phyloP scores from a whole-genome alignment of 148 eudicot species.

The Cornus suecica region DNA sequence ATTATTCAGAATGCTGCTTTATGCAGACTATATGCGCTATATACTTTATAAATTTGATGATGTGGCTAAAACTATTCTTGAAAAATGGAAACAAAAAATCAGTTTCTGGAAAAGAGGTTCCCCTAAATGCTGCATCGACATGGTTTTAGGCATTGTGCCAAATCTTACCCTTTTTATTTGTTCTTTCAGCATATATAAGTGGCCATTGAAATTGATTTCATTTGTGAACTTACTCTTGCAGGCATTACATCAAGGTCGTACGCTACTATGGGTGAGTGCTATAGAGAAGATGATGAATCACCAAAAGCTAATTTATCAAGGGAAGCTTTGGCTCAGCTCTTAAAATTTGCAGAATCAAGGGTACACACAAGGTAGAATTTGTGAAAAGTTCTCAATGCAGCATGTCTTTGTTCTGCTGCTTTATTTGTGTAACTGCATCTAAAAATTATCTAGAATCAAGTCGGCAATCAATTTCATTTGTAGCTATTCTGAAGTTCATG shows the following conservation, averaged over 20 bases:
- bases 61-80: too few relatives aligned
- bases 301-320: constrained; percentile 34
- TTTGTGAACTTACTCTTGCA: constrained; percentile 26
- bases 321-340: constrained; percentile 52
- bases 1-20: too few relatives aligned
- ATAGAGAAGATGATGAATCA: constrained; percentile 24
- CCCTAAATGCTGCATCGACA: background rate
- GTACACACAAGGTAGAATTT: constrained; percentile 61
- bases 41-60: too few relatives aligned
- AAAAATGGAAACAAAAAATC: too few relatives aligned
- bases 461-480: background rate
- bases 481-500: background rate
- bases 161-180: background rate
- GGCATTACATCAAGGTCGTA: constrained; percentile 43
- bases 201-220: background rate
- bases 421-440: background rate
- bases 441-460: background rate
- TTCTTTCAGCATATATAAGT: background rate
- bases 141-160: background rate
- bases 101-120: too few relatives aligned
- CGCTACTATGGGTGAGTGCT: constrained; percentile 21
- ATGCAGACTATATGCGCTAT: too few relatives aligned
- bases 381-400: background rate
- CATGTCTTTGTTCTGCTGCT: background rate
- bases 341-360: constrained; percentile 42